These are phyloP conservation scores for Colletotrichum spinosum DNA, from an alignment of 2,329 filamentous ascomycete species.

Conservation along the genomic window DNA sequence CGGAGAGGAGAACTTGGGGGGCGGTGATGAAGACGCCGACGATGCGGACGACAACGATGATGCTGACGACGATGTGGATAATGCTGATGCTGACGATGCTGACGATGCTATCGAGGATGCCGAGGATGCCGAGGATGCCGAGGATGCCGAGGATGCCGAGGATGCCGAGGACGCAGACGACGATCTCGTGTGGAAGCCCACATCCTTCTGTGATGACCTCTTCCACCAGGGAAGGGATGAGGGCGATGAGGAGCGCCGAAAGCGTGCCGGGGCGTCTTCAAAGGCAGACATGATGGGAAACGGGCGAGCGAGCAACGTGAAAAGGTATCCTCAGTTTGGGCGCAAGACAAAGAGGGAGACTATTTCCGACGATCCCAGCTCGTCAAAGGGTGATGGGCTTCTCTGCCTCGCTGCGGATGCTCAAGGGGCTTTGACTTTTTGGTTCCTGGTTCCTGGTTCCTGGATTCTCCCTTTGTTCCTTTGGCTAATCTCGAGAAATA, in stretches of 20 bases:
- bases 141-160: too few species aligned
- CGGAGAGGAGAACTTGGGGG: neutral
- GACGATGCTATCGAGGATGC: too few species aligned
- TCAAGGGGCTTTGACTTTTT: too few species aligned
- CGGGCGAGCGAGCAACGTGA: neutral
- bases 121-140: neutral
- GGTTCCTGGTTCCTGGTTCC: neutral
- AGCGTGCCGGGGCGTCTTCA: conserved; percentile 7
- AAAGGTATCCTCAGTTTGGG: neutral
- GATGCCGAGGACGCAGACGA: neutral
- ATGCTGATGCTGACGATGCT: too few species aligned
- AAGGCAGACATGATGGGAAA: conserved; percentile 18
- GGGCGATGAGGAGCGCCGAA: conserved; percentile 8
- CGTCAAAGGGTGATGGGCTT: too few species aligned
- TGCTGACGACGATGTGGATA: neutral
- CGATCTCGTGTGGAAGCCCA: neutral
- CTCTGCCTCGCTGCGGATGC: too few species aligned
- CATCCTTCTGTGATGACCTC: conserved; percentile 15
- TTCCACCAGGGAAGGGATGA: neutral
- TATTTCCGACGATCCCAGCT: neutral
- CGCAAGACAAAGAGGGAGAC: neutral
- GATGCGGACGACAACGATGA: neutral
- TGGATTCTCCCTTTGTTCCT: too few species aligned
- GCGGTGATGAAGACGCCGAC: neutral
- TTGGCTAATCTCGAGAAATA: too few species aligned